Base-by-base conservation (phyloP, 352 stramenopile genomes). In the Aphanomyces cochlioides region DNA sequence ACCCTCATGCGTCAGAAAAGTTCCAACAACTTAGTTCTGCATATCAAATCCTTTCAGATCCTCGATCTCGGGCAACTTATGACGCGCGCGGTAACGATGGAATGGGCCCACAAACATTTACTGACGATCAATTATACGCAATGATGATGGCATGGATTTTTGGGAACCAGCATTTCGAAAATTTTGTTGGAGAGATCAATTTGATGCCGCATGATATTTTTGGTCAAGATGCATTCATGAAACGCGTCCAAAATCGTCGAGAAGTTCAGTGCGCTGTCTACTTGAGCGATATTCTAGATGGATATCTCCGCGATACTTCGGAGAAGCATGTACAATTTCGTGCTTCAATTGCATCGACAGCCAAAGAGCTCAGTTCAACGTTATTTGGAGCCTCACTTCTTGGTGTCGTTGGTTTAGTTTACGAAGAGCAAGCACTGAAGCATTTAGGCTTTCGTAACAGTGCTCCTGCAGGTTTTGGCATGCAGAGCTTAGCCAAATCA, bases 131-230 rank as follows among this genome's bases (percentile, higher is more conserved):
- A 61, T 77, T 28, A 7, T 92, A 90, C 73, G 81, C 85, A 41
- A 92, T 92, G 73, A 78, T 93, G 50, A 58, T 58, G 50, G 15
- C 15, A 19, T 58, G 50, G 50, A 36, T 58, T 50, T 95, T 95
- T 78, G 87, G 87, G 43, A 87, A 74, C 56, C 83, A 93, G 67
- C 81, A 89, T 60, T 95, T 95, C 66, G 75, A 82, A 47, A 69
- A 87, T 68, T 90, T 87, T 66, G 56, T 91, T 56, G 87, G 87
- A 56, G 72, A 81, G 34, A 69, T 93, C 43, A 79, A 87, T 7
- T 79, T 85, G n/a, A 77, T 81, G 21, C 75, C 75, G 17, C 65
- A 80, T 13, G 71, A 78, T 28, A 34, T 84, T 13, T 72, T 72
- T 40, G 58, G 58, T 37, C 66, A 75, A 69, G 64, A 36, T 34